A percentile compares a stretch with the other conserved stretches of the same genome.
phyloP scores from a whole-genome alignment of 306 rosid species.

The Astragalus membranaceus region DNA sequence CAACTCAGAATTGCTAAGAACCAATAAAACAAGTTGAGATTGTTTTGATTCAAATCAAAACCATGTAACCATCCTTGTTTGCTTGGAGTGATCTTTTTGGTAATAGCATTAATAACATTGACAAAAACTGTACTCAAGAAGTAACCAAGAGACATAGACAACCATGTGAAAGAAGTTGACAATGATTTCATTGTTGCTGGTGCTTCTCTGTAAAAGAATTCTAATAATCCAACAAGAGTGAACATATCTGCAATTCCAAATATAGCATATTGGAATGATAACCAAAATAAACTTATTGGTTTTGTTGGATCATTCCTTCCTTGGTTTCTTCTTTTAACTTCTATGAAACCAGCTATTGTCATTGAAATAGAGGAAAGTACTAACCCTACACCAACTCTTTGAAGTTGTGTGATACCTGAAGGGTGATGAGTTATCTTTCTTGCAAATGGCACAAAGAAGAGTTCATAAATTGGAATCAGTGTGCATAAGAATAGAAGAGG shows the following conservation, averaged over 20 bases:
- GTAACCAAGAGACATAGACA: slow-evolving; percentile 68
- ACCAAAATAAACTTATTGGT: slow-evolving; percentile 71
- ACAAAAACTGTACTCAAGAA: slow-evolving; percentile 65
- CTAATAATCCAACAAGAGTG: slow-evolving; percentile 70
- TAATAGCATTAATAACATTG: slow-evolving; percentile 47
- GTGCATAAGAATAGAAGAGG: slow-evolving; percentile 59
- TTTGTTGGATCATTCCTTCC: slow-evolving; percentile 31
- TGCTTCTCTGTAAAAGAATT: slow-evolving; percentile 79
- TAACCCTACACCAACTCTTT: slow-evolving; percentile 74
- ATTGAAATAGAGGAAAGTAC: slow-evolving; percentile 64
- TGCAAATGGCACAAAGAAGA: slow-evolving; percentile 66
- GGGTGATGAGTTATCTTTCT: slow-evolving; percentile 74
- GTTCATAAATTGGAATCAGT: slow-evolving; percentile 65
- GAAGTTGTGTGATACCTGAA: slow-evolving; percentile 76
- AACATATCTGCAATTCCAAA: slow-evolving; percentile 95
- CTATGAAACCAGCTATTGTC: slow-evolving; percentile 66
- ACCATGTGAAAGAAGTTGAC: slow-evolving; percentile 65
- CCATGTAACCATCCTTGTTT: slow-evolving; percentile 73
- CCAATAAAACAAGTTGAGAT: slow-evolving; percentile 69
- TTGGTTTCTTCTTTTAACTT: slow-evolving; percentile 59
- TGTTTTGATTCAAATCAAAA: slow-evolving; percentile 40
- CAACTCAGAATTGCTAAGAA: slow-evolving; percentile 77
- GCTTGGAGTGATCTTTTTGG: slow-evolving; percentile 49
- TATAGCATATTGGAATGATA: slow-evolving; percentile 68
- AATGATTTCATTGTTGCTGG: slow-evolving; percentile 75